Conservation (phyloP, 345 rosid genomes). For the Diplotaxis tenuifolia region DNA sequence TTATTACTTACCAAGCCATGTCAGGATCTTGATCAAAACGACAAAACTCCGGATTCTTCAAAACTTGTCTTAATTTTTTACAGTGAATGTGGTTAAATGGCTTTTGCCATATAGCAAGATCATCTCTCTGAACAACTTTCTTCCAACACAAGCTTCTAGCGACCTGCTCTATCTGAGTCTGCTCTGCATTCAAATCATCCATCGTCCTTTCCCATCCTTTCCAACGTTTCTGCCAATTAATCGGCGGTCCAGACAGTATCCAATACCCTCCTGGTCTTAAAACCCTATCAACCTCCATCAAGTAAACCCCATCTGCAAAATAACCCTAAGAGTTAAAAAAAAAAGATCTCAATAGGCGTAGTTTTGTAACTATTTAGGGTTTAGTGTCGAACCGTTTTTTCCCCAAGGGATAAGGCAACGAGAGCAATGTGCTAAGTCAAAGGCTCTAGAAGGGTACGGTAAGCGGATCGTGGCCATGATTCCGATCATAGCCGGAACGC, state of each 20-base stretch:
- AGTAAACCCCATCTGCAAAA: conserved; percentile 65
- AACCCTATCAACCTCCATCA: conserved; percentile 81
- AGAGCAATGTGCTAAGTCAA: conserved; percentile 97
- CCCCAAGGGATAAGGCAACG: conserved; percentile 98
- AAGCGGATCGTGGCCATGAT: conserved; percentile 80
- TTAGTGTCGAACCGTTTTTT: conserved; percentile 45
- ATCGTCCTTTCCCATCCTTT: conserved; percentile 76
- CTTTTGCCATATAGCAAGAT: conserved; percentile 86
- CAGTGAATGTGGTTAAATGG: conserved; percentile 84
- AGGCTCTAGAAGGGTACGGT: conserved; percentile 88
- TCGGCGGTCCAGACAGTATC: conserved; percentile 92
- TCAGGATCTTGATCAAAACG: conserved; percentile 66
- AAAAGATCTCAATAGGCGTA: not conserved
- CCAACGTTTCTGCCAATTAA: conserved; percentile 79
- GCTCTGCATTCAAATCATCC: conserved; percentile 63
- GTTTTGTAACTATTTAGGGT: not conserved
- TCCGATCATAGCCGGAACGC: conserved; percentile 90
- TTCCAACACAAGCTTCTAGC: conserved; percentile 89
- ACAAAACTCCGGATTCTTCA: conserved; percentile 66
- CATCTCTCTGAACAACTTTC: conserved; percentile 57
- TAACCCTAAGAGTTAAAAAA: not conserved
- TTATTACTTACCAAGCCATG: conserved; percentile 62
- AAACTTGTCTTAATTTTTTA: conserved; percentile 47
- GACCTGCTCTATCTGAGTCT: conserved; percentile 49
- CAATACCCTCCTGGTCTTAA: conserved; percentile 93